Conservation (phyloP, 2,329 filamentous ascomycete genomes). For the Phialophora verrucosa region DNA sequence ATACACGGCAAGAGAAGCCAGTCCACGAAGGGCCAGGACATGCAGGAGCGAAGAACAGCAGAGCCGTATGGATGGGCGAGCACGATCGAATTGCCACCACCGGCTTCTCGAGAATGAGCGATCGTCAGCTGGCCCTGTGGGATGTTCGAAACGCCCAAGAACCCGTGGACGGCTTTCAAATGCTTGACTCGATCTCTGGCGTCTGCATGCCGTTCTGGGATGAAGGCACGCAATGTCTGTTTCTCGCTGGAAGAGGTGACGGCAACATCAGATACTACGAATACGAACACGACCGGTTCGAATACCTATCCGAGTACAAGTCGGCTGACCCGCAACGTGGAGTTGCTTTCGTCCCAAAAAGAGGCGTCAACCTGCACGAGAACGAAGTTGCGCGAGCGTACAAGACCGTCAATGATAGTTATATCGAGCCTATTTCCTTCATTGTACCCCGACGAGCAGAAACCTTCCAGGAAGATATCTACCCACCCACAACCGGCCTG, state of each 20-base stretch:
- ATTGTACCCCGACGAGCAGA: conserved; percentile 92
- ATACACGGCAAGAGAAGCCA: conserved; percentile 88
- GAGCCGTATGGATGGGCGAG: conserved; percentile 95
- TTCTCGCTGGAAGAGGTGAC: conserved; percentile 96
- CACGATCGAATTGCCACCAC: conserved; percentile 95
- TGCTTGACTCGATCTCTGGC: conserved; percentile 92
- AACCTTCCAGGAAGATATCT: conserved; percentile 96
- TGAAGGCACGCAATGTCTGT: conserved; percentile 91
- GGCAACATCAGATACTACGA: conserved; percentile 99
- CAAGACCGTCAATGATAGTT: conserved; percentile 94
- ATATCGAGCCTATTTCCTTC: conserved; percentile 97
- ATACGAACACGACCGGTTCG: conserved; percentile 98
- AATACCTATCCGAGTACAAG: conserved; percentile 96
- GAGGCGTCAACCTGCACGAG: conserved; percentile 94
- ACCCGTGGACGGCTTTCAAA: conserved; percentile 87
- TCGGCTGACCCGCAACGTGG: conserved; percentile 94
- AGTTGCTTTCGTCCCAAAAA: conserved; percentile 90
- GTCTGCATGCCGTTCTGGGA: conserved; percentile 99
- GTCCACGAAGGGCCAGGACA: conserved; percentile 86
- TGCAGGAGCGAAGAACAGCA: conserved; percentile 94
- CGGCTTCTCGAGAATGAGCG: conserved; percentile 97
- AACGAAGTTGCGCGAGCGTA: conserved; percentile 95
- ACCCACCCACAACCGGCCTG: conserved; percentile 78
- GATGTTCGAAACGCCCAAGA: conserved; percentile 79
- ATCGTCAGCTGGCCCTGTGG: conserved; percentile 94